phyloP scores from a whole-genome alignment of 495 filamentous ascomycete species.

The Neurospora discreta region DNA sequence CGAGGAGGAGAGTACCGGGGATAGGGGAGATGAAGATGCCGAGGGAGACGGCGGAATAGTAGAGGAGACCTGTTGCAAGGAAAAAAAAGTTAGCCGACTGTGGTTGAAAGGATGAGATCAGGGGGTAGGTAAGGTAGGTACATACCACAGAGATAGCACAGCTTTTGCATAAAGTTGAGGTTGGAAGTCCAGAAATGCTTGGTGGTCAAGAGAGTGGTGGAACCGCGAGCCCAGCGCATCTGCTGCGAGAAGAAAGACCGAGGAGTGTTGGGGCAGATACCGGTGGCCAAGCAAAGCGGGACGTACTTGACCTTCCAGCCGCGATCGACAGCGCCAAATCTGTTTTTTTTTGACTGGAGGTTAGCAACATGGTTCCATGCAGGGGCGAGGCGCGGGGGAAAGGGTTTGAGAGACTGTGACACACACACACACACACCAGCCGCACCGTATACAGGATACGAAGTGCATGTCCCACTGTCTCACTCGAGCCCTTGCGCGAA shows the following conservation, averaged over 20 bases:
- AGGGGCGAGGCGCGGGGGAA: background rate
- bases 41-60: constrained; percentile 23
- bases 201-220: constrained; percentile 21
- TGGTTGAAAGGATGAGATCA: background rate
- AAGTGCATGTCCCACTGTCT: background rate
- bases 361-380: background rate
- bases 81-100: background rate
- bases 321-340: constrained; percentile 22
- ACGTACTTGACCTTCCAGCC: constrained; percentile 27
- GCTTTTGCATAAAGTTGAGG: constrained; percentile 20
- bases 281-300: constrained; percentile 21
- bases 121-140: background rate
- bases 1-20: constrained; percentile 18
- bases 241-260: constrained; percentile 25
- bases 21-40: constrained; percentile 26
- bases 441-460: background rate
- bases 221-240: constrained; percentile 24
- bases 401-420: background rate
- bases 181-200: constrained; percentile 22
- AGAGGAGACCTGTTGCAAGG: constrained; percentile 15
- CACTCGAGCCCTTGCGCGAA: background rate
- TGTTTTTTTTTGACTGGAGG: background rate
- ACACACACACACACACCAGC: background rate
- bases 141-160: constrained; percentile 22
- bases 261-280: constrained; percentile 24